A percentile compares a stretch with the other conserved stretches of the same genome.
Evolutionary conservation across 2,329 filamentous ascomycete genomes (phyloP).

Genomic region (Periconia sp.): DNA sequence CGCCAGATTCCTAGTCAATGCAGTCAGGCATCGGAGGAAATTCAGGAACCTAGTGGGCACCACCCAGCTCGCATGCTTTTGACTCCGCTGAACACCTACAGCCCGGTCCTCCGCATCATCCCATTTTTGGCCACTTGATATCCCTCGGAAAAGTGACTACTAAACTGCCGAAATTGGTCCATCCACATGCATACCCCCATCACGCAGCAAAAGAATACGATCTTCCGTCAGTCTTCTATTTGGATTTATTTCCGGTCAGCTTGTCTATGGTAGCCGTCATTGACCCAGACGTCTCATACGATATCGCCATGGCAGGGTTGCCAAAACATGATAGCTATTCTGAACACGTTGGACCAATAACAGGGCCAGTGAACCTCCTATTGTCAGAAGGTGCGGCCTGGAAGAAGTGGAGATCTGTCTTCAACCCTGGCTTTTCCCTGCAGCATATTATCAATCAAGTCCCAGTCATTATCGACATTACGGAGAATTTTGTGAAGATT

Average conservation of each 20-base stretch:
- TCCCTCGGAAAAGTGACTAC: slow-evolving; percentile 39
- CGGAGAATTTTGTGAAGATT: slow-evolving; percentile 37
- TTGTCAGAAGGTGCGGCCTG: slow-evolving; percentile 45
- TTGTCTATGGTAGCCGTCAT: slow-evolving; percentile 39
- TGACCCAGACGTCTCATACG: slow-evolving; percentile 27
- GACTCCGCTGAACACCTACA: slow-evolving; percentile 5
- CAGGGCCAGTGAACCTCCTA: slow-evolving; percentile 46
- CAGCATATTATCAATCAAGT: slow-evolving; percentile 48
- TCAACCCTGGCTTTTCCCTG: slow-evolving; percentile 51
- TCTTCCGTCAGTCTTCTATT: slow-evolving; percentile 46
- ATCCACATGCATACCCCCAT: slow-evolving; percentile 35
- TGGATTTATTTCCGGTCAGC: slow-evolving; percentile 48
- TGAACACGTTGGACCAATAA: slow-evolving; percentile 30
- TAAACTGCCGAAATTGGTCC: slow-evolving; percentile 40
- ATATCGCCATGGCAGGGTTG: neutral
- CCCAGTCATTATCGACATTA: slow-evolving; percentile 45
- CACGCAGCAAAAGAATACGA: slow-evolving; percentile 35
- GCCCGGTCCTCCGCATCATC: slow-evolving; percentile 46
- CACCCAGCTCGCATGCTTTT: neutral
- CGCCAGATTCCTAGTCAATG: slow-evolving; percentile 1
- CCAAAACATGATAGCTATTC: neutral
- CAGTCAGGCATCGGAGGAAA: slow-evolving; percentile 11
- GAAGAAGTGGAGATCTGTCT: slow-evolving; percentile 53
- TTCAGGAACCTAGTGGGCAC: slow-evolving; percentile 16
- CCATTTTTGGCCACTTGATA: slow-evolving; percentile 44